Evolutionary conservation across 2,329 filamentous ascomycete genomes (phyloP), one percentile per base, ranked within the genome.

Genomic region (Saccharata proteae): DNA sequence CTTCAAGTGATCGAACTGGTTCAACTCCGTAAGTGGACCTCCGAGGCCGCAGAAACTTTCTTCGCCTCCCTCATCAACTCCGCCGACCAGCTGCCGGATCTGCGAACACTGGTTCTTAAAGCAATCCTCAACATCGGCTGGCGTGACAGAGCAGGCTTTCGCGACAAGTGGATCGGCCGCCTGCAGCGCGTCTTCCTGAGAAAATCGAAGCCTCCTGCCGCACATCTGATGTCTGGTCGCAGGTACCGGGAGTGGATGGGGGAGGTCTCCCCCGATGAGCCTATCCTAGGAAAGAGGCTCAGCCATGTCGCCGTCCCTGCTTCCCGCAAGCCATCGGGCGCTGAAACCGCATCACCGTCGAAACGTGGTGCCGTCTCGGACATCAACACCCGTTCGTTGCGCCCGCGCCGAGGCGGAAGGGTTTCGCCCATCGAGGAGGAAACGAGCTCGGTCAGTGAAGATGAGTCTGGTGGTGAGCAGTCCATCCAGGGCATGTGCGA

Each of bases 71-170:
- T 96, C 2, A 69, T 88, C 14, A 68, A 85, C 36, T 74, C 71
- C 29, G 83, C 85, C 1, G 60, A 67, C 1, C 55, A 67, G 3
- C 53, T 96, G 14, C 71, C 66, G 0, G 60, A 74, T 36, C 66
- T 96, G 15, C 76, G 84, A 6, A 64, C 68, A 25, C 59, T 94
- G 8, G 66, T 71, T 2, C 70, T 94, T 41, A 81, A 78, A 45
- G 35, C 35, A 6, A 88, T 84, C 53, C 63, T 94, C 28, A 74
- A 86, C 46, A 76, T 80, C 16, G 64, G 65, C 8, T 93, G 85
- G 82, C 77, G 84, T 38, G 74, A 84, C 47, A 74, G 88, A 24
- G 80, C 80, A 12, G 68, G 69, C n/a, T 77, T 94, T 46, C 72
- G 86, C 22, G 74, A 79, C 41, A 71, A 73, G 40, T 93, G 85